Conservation (phyloP, 2,329 filamentous ascomycete species). For the Bipolaris sorokiniana region DNA sequence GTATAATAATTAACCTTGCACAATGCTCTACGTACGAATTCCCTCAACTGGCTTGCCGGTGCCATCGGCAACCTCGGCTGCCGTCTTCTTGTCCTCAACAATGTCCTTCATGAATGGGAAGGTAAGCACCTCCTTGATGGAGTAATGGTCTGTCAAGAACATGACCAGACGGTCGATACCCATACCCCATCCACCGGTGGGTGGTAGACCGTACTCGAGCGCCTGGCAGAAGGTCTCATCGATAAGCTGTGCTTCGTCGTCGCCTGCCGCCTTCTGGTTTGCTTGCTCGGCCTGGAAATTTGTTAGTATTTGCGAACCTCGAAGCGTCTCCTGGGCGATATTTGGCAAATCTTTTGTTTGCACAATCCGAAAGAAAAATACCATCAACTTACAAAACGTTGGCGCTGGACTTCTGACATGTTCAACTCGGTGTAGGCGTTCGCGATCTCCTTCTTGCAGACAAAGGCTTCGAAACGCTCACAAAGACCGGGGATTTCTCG, state of each 20-base stretch:
- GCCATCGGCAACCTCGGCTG: conserved; percentile 68
- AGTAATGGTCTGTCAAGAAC: conserved; percentile 96
- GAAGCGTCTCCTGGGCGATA: not conserved
- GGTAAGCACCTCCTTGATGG: conserved; percentile 91
- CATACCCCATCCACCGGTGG: conserved; percentile 95
- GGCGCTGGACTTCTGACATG: conserved; percentile 91
- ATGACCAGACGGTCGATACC: conserved; percentile 93
- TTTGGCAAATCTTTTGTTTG: no score
- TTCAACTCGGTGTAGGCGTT: conserved; percentile 99
- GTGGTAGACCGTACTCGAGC: conserved; percentile 85
- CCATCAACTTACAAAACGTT: conserved; percentile 61
- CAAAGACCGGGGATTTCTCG: conserved; percentile 79
- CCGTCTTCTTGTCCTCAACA: conserved; percentile 51
- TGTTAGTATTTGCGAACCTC: conserved; percentile 9
- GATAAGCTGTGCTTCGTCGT: conserved; percentile 93
- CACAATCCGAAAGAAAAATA: no score
- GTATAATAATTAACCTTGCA: not conserved
- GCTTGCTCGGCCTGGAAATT: conserved; percentile 75
- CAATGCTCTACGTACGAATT: conserved; percentile 50
- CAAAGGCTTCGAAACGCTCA: conserved; percentile 97
- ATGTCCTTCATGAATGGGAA: conserved; percentile 97
- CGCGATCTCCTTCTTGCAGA: conserved; percentile 95
- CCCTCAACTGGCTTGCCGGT: conserved; percentile 66
- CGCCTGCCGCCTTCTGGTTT: conserved; percentile 87
- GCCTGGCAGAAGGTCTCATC: conserved; percentile 95